phyloP scores from a whole-genome alignment of 2,329 filamentous ascomycete genomes.

The Colletotrichum sp. region DNA sequence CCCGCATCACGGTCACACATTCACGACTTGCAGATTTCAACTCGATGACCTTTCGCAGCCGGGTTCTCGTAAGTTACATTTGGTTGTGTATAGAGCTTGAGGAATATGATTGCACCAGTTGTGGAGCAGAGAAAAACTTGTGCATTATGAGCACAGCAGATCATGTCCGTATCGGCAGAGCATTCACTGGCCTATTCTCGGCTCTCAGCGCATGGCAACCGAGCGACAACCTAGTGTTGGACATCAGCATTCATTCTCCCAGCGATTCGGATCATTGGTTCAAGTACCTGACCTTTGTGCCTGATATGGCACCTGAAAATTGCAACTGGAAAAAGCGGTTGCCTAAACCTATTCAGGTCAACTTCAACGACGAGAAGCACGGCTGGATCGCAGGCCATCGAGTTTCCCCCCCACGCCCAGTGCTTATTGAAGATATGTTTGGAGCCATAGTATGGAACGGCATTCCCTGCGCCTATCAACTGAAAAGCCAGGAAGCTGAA shows the following conservation, averaged over 20 bases:
- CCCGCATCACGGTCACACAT: background rate
- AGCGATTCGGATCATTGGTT: background rate
- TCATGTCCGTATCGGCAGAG: background rate
- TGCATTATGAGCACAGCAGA: background rate
- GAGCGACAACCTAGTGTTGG: background rate
- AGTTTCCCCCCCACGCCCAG: background rate
- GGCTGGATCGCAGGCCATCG: background rate
- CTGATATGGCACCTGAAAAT: background rate
- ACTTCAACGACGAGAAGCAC: background rate
- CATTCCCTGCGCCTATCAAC: background rate
- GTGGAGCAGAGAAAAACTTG: background rate
- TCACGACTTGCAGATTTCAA: background rate
- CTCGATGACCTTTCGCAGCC: background rate
- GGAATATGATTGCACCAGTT: background rate
- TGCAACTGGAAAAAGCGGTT: background rate
- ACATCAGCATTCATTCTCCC: background rate
- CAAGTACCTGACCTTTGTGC: background rate
- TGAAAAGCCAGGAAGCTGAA: background rate
- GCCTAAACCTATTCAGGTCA: background rate
- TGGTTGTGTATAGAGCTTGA: background rate
- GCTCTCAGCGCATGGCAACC: background rate
- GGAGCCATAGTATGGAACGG: background rate
- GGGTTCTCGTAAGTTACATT: background rate
- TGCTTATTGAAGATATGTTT: background rate
- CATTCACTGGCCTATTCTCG: background rate